Base-by-base conservation (phyloP, 2,329 filamentous ascomycete genomes). In the Nigrospora osmanthi region DNA sequence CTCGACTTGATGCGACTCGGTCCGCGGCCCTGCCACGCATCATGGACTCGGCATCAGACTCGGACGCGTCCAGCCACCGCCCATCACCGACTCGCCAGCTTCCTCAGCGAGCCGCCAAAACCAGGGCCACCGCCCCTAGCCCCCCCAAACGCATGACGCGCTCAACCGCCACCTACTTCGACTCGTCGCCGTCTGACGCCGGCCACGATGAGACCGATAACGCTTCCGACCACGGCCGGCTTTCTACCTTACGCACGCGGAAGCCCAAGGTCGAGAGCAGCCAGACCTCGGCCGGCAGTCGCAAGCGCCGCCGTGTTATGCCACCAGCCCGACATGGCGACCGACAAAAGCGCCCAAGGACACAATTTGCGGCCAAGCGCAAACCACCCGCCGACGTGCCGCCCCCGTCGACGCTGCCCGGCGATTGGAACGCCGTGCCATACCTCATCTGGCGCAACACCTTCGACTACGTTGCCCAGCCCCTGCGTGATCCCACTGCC, bases 381-480 rank as follows among this genome's bases (percentile, higher is more conserved):
- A 28, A 28, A 28, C 23, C 23, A 7, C 23, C 23, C 7, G 23
- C 23, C 23, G 23, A 28, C 5, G 23, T 7, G 23, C 23, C 23
- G 10, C 23, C 23, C 23, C 23, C 23, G 23, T 28, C 9, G 9
- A 28, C 23, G 15, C 34, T 46, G 23, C 14, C 37, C 30, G 47
- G 47, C n/a, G 30, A 49, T 35, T 49, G 47, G 47, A 12, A 33
- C n/a, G 32, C 17, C 10, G 34, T 49, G 19, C 47, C 47, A 6
- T 44, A 46, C 14, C 19, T 49, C 32, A 39, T 49, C 30, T 49
- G 47, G 46, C 43, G 35, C 15, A 42, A 17, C 23, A 42, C 93
- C 35, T 88, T 94, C 57, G 66, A 76, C 39, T 81, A 79, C 59
- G 82, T 86, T 11, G 79, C 83, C 3, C 64, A 72, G 41, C 77